These are phyloP conservation scores for Urostyla sp. DNA, from an alignment of 73 alveolate genomes.

Conservation along the genomic window DNA sequence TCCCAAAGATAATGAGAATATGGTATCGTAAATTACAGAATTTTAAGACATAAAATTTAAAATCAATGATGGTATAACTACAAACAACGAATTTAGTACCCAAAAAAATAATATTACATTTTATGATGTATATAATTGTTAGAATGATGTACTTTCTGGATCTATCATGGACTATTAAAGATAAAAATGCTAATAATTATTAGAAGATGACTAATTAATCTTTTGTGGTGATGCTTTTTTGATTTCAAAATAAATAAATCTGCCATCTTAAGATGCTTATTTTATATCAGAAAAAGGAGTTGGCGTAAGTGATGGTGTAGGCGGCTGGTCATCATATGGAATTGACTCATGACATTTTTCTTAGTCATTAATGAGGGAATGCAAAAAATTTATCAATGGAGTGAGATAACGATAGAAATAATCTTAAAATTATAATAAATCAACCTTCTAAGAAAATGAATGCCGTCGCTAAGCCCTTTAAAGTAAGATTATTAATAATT, in stretches of 20 bases:
- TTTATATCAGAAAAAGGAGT: conserved; percentile 48
- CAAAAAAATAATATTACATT: neutral
- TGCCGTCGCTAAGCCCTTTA: too few relatives aligned
- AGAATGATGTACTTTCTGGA: conserved; percentile 1
- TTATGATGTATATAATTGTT: neutral
- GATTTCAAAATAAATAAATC: conserved; percentile 1
- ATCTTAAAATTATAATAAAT: neutral
- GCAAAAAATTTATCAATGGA: conserved; percentile 23
- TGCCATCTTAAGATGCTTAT: conserved; percentile 67
- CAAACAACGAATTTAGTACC: neutral
- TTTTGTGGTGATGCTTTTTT: conserved; percentile 23
- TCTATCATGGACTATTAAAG: neutral
- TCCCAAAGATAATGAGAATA: neutral
- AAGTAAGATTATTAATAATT: too few relatives aligned
- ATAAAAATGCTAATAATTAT: neutral
- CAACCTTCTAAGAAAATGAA: too few relatives aligned
- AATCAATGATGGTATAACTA: neutral
- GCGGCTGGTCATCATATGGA: conserved; percentile 73
- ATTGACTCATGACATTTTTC: conserved; percentile 69
- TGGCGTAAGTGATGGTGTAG: conserved; percentile 83
- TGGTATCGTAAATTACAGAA: neutral
- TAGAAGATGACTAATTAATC: conserved; percentile 22
- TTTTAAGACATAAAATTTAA: neutral
- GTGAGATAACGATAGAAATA: conserved; percentile 27
- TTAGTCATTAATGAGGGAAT: conserved; percentile 53